A percentile compares a stretch with the other conserved stretches of the same genome.
These are phyloP conservation scores for Wickerhamomyces silvicola DNA, from an alignment of 805 yeast genomes.

Conservation along the genomic window DNA sequence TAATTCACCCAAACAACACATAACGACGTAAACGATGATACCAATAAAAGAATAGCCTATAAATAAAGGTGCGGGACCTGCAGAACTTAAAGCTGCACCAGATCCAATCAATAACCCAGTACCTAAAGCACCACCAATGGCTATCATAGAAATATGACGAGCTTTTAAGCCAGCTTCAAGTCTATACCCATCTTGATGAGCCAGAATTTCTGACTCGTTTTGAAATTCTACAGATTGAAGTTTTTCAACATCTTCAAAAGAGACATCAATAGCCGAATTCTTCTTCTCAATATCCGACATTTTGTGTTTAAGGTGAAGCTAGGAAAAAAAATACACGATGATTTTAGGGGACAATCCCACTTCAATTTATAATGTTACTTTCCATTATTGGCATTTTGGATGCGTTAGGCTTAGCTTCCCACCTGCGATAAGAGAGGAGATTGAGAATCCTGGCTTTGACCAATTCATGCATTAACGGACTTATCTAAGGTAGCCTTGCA, in stretches of 20 bases:
- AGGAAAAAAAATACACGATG: conserved; percentile 48
- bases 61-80: conserved; percentile 53
- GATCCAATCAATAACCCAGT: conserved; percentile 66
- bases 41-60: conserved; percentile 68
- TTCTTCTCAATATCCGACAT: no score
- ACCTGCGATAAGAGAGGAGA: no score
- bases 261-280: no score
- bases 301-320: no score
- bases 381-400: no score
- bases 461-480: no score
- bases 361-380: no score
- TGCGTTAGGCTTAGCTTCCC: no score
- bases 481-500: no score
- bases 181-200: conserved; percentile 19
- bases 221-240: neutral
- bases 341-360: no score
- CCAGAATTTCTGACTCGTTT: conserved; percentile 5
- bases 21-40: conserved; percentile 60
- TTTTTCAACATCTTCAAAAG: no score
- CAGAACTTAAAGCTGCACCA: conserved; percentile 47
- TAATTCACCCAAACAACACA: conserved; percentile 63
- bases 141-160: conserved; percentile 60
- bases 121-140: conserved; percentile 69
- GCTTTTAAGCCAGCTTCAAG: conserved; percentile 33
- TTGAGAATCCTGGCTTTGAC: no score